These are phyloP conservation scores for Galium porrigens DNA, from an alignment of 305 asterid species.

Conservation along the genomic window DNA sequence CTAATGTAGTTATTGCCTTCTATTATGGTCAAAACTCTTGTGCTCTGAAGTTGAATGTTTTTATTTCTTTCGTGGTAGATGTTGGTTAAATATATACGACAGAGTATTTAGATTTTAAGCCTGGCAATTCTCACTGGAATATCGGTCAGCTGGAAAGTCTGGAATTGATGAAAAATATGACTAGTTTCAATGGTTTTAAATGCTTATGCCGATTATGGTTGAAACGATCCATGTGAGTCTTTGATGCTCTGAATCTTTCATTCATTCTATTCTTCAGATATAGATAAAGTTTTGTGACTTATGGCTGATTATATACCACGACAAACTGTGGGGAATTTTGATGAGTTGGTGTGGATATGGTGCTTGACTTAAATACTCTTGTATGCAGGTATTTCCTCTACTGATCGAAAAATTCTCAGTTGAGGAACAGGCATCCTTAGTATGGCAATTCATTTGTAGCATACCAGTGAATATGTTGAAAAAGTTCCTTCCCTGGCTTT, in stretches of 20 bases:
- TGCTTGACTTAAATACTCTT: conserved; percentile 1
- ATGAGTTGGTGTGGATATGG: background rate
- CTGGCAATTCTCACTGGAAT: background rate
- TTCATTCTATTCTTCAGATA: background rate
- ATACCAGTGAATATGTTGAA: conserved; percentile 38
- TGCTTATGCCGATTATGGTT: too few species aligned
- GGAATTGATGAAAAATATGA: background rate
- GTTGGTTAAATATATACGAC: background rate
- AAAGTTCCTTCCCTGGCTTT: conserved; percentile 38
- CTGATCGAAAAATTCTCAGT: conserved; percentile 32
- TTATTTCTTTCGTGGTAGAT: background rate
- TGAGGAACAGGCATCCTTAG: conserved; percentile 39
- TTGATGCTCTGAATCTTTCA: background rate
- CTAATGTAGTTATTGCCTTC: background rate
- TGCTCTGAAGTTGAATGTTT: background rate
- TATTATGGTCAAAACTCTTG: background rate
- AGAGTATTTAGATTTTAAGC: background rate
- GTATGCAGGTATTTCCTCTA: conserved; percentile 34
- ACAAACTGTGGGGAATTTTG: background rate
- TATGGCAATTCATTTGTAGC: conserved; percentile 43
- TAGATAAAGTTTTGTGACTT: background rate
- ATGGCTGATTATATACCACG: background rate
- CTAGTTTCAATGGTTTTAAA: background rate
- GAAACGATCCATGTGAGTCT: too few species aligned
- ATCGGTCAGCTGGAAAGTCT: too few species aligned